Evolutionary conservation across 805 yeast genomes (phyloP).

Genomic region (Priceomyces castillae): DNA sequence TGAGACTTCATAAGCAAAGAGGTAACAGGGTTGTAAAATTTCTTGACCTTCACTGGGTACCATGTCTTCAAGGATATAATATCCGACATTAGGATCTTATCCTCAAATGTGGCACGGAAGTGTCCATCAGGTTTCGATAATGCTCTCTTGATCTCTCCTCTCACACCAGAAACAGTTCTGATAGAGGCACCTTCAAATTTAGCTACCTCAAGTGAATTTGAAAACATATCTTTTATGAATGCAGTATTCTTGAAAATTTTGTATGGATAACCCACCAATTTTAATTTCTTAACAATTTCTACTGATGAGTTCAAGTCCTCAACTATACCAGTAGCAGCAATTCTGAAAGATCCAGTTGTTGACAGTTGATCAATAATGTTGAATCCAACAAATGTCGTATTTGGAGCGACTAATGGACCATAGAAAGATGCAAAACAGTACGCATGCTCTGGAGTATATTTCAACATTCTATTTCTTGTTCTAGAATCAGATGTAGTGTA

Average conservation of each 20-base stretch:
- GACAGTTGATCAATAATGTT: conserved; percentile 80
- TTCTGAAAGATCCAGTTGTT: conserved; percentile 87
- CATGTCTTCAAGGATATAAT: conserved; percentile 88
- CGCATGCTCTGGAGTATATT: conserved; percentile 97
- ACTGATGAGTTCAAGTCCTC: conserved; percentile 87
- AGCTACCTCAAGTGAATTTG: conserved; percentile 89
- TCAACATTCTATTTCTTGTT: conserved; percentile 96
- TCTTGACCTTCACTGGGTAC: conserved; percentile 91
- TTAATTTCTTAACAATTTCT: conserved; percentile 93
- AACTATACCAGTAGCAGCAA: conserved; percentile 95
- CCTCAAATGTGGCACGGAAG: conserved; percentile 96
- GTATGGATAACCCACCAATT: conserved; percentile 91
- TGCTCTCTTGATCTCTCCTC: conserved; percentile 97
- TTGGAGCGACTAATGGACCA: conserved; percentile 96
- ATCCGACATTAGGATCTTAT: conserved; percentile 87
- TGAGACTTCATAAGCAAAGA: conserved; percentile 77
- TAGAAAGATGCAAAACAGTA: conserved; percentile 94
- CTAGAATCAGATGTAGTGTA: conserved; percentile 97
- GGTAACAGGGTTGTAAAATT: conserved; percentile 94
- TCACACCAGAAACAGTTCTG: conserved; percentile 92
- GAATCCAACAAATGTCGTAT: conserved; percentile 95
- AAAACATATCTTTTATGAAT: conserved; percentile 94
- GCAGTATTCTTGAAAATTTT: conserved; percentile 95
- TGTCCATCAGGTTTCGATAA: conserved; percentile 92
- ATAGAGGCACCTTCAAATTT: conserved; percentile 97